These are phyloP conservation scores for Paspalum notatum DNA, from an alignment of 176 grass and related monocot genomes.

Conservation along the genomic window DNA sequence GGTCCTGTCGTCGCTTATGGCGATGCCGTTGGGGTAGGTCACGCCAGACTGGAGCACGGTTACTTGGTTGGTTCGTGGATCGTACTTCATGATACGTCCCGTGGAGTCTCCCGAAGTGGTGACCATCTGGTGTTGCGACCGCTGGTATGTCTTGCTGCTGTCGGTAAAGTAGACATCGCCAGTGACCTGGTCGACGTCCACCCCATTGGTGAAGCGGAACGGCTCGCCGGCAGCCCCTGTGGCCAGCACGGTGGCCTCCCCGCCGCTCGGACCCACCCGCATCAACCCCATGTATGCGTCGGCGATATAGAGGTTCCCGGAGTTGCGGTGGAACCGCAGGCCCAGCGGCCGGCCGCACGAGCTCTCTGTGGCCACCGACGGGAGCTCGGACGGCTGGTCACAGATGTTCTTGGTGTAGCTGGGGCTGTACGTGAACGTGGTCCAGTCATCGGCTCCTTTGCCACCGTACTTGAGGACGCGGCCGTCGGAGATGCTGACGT, in stretches of 20 bases:
- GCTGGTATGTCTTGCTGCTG: constrained; percentile 22
- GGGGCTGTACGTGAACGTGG: constrained; percentile 32
- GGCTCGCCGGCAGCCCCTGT: constrained; percentile 30
- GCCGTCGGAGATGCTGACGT: constrained; percentile 40
- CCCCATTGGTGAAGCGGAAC: constrained; percentile 35
- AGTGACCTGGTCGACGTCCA: constrained; percentile 34
- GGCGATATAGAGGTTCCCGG: constrained; percentile 41
- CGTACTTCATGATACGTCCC: background rate
- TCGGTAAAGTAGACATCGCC: constrained; percentile 40
- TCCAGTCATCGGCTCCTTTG: background rate
- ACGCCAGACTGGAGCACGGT: constrained; percentile 7
- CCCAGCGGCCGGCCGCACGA: constrained; percentile 31
- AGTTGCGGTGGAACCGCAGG: constrained; percentile 21
- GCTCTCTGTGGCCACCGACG: background rate
- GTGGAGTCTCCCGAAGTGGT: background rate
- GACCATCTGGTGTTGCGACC: background rate
- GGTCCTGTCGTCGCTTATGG: background rate
- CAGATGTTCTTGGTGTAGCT: background rate
- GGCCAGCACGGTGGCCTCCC: constrained; percentile 2
- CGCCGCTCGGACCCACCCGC: constrained; percentile 36
- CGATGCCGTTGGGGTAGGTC: constrained; percentile 5
- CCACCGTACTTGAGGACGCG: constrained; percentile 25
- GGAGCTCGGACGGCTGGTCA: background rate
- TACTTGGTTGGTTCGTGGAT: background rate
- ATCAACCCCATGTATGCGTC: constrained; percentile 42